Conservation (phyloP, 2,329 filamentous ascomycete species). For the Aureobasidium melanogenum region DNA sequence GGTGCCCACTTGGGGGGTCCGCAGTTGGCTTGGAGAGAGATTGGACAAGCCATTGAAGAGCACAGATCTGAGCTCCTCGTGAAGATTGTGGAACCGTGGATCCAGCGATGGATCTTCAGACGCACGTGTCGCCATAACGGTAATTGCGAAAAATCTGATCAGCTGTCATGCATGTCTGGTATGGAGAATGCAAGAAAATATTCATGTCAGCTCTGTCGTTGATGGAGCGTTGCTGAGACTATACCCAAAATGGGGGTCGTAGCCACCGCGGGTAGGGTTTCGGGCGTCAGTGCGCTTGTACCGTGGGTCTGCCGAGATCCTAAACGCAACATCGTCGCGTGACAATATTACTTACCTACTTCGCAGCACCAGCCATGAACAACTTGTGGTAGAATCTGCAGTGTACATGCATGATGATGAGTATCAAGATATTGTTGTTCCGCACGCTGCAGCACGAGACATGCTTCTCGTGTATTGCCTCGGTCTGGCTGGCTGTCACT, state of each 20-base stretch:
- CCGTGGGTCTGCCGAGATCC: neutral
- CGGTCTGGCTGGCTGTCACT: neutral
- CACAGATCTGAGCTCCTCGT: constrained; percentile 5
- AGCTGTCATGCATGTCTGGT: neutral
- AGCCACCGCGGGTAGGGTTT: neutral
- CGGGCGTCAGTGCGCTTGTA: neutral
- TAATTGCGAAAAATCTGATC: neutral
- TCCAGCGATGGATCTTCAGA: neutral
- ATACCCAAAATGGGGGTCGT: neutral
- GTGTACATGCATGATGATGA: neutral
- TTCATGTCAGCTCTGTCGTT: neutral
- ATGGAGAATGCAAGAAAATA: neutral
- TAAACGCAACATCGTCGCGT: neutral
- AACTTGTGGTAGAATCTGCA: neutral
- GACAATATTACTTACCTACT: neutral
- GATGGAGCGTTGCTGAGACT: neutral
- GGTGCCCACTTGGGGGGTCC: neutral
- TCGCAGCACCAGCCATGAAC: neutral
- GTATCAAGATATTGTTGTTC: too few relatives aligned
- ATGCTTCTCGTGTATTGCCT: neutral
- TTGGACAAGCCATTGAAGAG: neutral
- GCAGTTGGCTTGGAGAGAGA: neutral
- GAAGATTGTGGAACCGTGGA: neutral
- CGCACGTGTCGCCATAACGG: constrained; percentile 4
- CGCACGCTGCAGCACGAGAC: neutral